Conservation (phyloP, 345 rosid species). For the Trapa bicornis region DNA sequence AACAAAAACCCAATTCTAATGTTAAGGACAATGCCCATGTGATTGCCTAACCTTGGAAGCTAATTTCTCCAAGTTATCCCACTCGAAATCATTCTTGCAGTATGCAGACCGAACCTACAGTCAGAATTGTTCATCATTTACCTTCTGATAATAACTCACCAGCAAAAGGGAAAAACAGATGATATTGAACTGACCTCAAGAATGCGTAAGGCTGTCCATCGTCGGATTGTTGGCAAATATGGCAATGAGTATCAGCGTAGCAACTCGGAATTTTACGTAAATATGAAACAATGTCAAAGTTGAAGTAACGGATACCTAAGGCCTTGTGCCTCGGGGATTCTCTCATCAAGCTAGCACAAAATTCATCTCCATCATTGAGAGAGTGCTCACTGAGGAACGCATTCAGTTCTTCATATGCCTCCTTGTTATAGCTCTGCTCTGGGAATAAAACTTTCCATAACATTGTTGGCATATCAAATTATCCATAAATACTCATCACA, state of each 20-base stretch:
- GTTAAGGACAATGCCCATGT: not conserved
- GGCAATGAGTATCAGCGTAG: too few relatives aligned
- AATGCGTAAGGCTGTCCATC: too few relatives aligned
- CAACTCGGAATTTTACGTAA: too few relatives aligned
- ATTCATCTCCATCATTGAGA: conserved; percentile 47
- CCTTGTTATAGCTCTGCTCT: conserved; percentile 68
- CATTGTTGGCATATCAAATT: conserved; percentile 6
- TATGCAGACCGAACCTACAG: conserved; percentile 67
- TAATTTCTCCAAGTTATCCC: conserved; percentile 62
- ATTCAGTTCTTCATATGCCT: conserved; percentile 58
- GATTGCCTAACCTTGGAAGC: conserved; percentile 30
- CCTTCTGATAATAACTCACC: not conserved
- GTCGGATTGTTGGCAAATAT: too few relatives aligned
- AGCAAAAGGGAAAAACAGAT: too few relatives aligned
- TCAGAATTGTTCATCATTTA: not conserved
- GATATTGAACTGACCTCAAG: too few relatives aligned
- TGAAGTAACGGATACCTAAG: too few relatives aligned
- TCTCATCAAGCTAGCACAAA: too few relatives aligned
- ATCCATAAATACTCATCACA: not conserved
- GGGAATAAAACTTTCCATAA: conserved; percentile 1
- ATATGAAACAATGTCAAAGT: too few relatives aligned
- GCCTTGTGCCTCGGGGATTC: too few relatives aligned
- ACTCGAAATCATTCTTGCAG: conserved; percentile 67
- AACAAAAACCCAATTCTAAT: too few relatives aligned
- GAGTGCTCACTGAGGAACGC: conserved; percentile 48